phyloP scores from a whole-genome alignment of 371 early-diverging fungal genomes.

The Chytridiales sp. region DNA sequence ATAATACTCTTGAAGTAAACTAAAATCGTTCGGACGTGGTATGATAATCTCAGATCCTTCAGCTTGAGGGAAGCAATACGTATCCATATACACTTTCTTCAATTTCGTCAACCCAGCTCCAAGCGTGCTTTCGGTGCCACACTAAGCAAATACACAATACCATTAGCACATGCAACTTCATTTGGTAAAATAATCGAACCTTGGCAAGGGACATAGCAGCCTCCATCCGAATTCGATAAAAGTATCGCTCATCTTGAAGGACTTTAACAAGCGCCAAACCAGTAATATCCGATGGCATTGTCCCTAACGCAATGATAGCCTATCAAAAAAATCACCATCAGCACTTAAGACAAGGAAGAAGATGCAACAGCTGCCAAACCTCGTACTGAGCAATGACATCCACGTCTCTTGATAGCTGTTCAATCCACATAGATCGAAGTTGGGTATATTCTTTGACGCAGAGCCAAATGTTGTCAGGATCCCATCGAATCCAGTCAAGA shows the following conservation, averaged over 20 bases:
- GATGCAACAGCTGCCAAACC: constrained; percentile 46
- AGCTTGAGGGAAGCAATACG: constrained; percentile 61
- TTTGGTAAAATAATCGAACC: constrained; percentile 24
- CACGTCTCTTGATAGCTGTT: constrained; percentile 88
- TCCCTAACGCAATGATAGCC: constrained; percentile 35
- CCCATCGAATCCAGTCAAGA: constrained; percentile 96
- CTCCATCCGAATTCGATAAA: constrained; percentile 91
- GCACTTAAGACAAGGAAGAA: not conserved
- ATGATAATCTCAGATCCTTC: constrained; percentile 43
- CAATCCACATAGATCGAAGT: constrained; percentile 95
- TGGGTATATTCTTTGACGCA: constrained; percentile 87
- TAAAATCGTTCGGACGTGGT: constrained; percentile 86
- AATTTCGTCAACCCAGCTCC: constrained; percentile 59
- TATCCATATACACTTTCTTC: constrained; percentile 69
- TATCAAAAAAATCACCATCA: constrained; percentile 6
- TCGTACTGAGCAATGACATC: constrained; percentile 97
- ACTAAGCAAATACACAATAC: not conserved
- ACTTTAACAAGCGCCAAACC: constrained; percentile 25
- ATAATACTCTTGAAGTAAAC: constrained; percentile 80
- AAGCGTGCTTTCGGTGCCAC: constrained; percentile 5
- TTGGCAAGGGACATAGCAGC: constrained; percentile 85
- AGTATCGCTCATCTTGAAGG: constrained; percentile 79
- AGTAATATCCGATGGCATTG: constrained; percentile 18
- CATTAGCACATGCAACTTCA: not conserved
- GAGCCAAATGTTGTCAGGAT: constrained; percentile 95